These are phyloP conservation scores for Gliomastix tumulicola DNA, from an alignment of 2,329 filamentous ascomycete species.

Conservation along the genomic window DNA sequence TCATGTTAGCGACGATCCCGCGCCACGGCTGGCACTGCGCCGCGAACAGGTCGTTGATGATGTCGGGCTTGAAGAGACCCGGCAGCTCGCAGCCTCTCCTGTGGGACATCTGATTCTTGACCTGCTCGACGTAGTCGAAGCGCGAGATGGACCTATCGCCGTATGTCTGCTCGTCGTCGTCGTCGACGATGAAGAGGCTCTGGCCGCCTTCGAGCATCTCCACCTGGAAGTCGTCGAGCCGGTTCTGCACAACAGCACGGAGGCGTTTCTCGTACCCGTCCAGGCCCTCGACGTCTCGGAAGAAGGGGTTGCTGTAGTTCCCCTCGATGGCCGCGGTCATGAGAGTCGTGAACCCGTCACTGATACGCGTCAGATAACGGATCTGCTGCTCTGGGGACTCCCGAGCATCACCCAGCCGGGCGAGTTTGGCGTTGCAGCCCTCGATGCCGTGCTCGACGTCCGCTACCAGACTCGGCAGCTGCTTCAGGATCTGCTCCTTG, in stretches of 20 bases:
- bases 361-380: conserved; percentile 36
- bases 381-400: conserved; percentile 37
- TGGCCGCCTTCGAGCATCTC: neutral
- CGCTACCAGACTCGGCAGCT: conserved; percentile 35
- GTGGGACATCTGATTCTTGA: conserved; percentile 9
- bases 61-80: conserved; percentile 51
- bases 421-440: conserved; percentile 26
- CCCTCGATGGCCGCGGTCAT: conserved; percentile 18
- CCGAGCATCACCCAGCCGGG: conserved; percentile 40
- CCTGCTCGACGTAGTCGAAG: conserved; percentile 1
- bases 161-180: neutral
- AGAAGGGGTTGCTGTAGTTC: conserved; percentile 19
- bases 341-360: conserved; percentile 27
- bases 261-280: conserved; percentile 11
- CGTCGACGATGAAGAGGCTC: neutral
- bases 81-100: conserved; percentile 43
- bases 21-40: conserved; percentile 51
- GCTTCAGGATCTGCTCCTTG: conserved; percentile 32
- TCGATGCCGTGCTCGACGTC: conserved; percentile 31
- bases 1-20: conserved; percentile 16
- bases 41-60: conserved; percentile 52
- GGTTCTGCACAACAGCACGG: conserved; percentile 16
- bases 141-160: conserved; percentile 6
- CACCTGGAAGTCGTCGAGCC: conserved; percentile 1
- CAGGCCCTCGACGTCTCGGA: conserved; percentile 12